Conservation (phyloP, 352 stramenopile genomes). For the Pythium phragmitis region DNA sequence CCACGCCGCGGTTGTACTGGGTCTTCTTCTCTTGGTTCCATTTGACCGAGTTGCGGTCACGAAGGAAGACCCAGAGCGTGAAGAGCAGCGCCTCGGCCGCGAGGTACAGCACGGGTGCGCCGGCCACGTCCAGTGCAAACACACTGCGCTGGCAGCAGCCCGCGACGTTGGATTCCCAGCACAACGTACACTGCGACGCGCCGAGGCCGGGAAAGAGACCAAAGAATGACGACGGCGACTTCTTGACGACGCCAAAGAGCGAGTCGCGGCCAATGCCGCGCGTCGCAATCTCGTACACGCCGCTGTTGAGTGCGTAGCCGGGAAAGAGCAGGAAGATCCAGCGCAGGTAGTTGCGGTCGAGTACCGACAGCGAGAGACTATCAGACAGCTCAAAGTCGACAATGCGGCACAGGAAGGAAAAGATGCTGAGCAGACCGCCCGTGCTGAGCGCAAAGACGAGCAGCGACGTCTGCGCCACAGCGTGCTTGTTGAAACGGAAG, state of each 20-base stretch:
- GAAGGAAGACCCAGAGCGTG: constrained; percentile 45
- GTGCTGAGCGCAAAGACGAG: constrained; percentile 62
- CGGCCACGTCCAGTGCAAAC: constrained; percentile 59
- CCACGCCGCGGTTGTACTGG: constrained; percentile 31
- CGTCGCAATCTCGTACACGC: constrained; percentile 71
- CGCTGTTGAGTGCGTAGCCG: constrained; percentile 64
- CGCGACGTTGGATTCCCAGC: constrained; percentile 40
- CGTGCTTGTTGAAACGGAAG: constrained; percentile 57
- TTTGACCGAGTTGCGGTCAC: constrained; percentile 24
- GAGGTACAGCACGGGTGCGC: constrained; percentile 50
- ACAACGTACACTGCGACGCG: constrained; percentile 43
- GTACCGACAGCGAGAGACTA: constrained; percentile 43
- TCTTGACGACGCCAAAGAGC: constrained; percentile 34
- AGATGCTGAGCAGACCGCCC: constrained; percentile 63
- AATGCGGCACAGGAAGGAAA: constrained; percentile 74
- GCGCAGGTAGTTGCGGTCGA: constrained; percentile 73
- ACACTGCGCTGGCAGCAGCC: constrained; percentile 50
- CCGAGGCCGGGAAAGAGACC: constrained; percentile 51
- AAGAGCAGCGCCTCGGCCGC: constrained; percentile 36
- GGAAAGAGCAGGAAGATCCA: constrained; percentile 76
- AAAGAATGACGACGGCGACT: constrained; percentile 48
- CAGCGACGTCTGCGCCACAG: constrained; percentile 55
- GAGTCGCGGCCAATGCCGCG: constrained; percentile 55
- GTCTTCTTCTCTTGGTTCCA: constrained; percentile 19
- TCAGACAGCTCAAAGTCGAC: constrained; percentile 39